Conservation (phyloP, 768 basidiomycete species). For the Hydnum rufescens region DNA sequence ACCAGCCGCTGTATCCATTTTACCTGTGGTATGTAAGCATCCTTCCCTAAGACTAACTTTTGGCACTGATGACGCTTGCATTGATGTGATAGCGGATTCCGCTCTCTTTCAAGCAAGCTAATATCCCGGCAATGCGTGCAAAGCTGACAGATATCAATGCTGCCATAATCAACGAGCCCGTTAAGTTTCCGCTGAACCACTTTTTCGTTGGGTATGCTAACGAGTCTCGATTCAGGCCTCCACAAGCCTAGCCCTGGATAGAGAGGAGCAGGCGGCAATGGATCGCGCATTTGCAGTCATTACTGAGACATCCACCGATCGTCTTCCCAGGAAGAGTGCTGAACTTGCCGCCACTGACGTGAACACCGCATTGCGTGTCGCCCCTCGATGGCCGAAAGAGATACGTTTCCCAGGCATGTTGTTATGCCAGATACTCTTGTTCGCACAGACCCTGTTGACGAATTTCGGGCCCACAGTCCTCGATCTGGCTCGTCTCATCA, state of each 20-base stretch:
- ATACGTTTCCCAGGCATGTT: constrained; percentile 50
- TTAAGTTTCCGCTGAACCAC: constrained; percentile 20
- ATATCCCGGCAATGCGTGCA: constrained; percentile 54
- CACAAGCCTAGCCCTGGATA: constrained; percentile 45
- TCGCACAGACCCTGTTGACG: neutral
- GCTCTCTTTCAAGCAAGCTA: constrained; percentile 71
- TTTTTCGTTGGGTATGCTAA: neutral
- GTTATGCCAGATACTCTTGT: neutral
- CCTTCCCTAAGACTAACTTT: no score
- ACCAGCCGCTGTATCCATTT: constrained; percentile 17
- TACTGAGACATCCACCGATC: constrained; percentile 21
- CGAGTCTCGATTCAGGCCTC: constrained; percentile 32
- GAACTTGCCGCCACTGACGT: constrained; percentile 26
- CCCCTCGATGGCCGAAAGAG: constrained; percentile 54
- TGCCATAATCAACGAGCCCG: constrained; percentile 43
- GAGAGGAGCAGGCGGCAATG: constrained; percentile 35
- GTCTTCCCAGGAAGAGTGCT: constrained; percentile 20
- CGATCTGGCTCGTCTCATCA: constrained; percentile 62
- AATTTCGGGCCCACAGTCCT: constrained; percentile 33
- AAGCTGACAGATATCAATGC: constrained; percentile 65
- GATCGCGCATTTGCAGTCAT: constrained; percentile 48
- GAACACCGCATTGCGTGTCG: constrained; percentile 39
- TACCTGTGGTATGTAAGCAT: constrained; percentile 16
- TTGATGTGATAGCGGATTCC: constrained; percentile 28
- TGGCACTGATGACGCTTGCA: neutral